phyloP scores from a whole-genome alignment of 208 protist species.

The Leishmania lainsoni region DNA sequence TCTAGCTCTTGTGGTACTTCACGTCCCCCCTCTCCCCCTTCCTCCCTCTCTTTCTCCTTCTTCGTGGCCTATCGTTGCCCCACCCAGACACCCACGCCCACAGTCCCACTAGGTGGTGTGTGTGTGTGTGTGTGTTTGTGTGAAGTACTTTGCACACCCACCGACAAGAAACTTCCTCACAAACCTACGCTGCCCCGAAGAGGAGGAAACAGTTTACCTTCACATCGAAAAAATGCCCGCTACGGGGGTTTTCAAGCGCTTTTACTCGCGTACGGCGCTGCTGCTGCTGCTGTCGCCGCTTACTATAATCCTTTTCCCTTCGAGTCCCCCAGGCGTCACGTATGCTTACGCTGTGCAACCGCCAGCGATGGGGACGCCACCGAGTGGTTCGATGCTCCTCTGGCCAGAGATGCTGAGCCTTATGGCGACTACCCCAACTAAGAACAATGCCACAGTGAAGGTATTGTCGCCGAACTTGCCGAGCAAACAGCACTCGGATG shows the following conservation, averaged over 20 bases:
- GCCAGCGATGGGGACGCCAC: background rate
- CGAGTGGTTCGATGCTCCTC: conserved; percentile 16
- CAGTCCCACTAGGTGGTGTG: background rate
- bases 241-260: background rate
- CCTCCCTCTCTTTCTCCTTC: background rate
- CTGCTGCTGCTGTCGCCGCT: background rate
- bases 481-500: background rate
- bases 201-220: no score
- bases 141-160: no score
- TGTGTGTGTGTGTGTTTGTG: no score
- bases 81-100: no score
- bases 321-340: background rate
- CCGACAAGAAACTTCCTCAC: no score
- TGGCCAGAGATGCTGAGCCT: background rate
- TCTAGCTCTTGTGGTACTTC: background rate
- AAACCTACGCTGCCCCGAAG: no score
- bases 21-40: background rate
- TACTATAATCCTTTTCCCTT: background rate
- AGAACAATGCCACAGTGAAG: background rate
- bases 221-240: no score
- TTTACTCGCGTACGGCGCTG: background rate
- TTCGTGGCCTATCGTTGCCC: background rate
- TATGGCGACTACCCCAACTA: background rate
- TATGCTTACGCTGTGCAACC: background rate
- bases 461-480: background rate